Conservation (phyloP, 2,329 filamentous ascomycete genomes). For the Xylaria multiplex region DNA sequence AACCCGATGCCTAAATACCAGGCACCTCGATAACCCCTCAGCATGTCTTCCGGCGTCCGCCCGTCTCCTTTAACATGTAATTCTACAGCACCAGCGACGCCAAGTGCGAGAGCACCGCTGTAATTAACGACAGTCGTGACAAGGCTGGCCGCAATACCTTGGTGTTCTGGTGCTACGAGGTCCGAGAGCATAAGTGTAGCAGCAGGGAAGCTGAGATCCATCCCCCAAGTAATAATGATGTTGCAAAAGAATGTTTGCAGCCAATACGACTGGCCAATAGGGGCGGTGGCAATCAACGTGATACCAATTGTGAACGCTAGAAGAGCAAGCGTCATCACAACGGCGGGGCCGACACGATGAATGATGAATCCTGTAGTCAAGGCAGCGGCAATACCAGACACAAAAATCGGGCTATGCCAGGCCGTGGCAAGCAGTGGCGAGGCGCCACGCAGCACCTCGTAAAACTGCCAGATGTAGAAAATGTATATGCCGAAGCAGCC, state of each 20-base stretch:
- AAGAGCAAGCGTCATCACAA: conserved; percentile 48
- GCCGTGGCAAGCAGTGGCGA: conserved; percentile 53
- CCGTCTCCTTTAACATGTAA: conserved; percentile 38
- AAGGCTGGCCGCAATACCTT: conserved; percentile 55
- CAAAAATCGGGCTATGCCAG: conserved; percentile 52
- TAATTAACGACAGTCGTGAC: conserved; percentile 69
- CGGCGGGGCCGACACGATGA: conserved; percentile 47
- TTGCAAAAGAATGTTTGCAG: conserved; percentile 61
- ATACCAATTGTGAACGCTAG: conserved; percentile 47
- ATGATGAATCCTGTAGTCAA: conserved; percentile 46
- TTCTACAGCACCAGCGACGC: conserved; percentile 61
- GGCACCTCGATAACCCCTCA: conserved; percentile 45
- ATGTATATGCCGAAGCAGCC: conserved; percentile 58
- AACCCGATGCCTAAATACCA: conserved; percentile 46
- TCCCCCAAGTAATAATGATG: conserved; percentile 61
- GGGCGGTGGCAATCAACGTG: conserved; percentile 51
- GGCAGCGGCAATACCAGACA: conserved; percentile 52
- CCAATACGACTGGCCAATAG: conserved; percentile 64
- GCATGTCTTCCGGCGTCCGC: conserved; percentile 36
- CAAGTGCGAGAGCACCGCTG: conserved; percentile 64
- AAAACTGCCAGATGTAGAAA: conserved; percentile 57
- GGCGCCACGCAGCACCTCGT: conserved; percentile 52
- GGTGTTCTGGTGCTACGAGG: conserved; percentile 48
- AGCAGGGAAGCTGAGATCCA: conserved; percentile 67
- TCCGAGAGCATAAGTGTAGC: conserved; percentile 63